phyloP scores from a whole-genome alignment of 2,329 filamentous ascomycete species.

The Diplocarpon mali region DNA sequence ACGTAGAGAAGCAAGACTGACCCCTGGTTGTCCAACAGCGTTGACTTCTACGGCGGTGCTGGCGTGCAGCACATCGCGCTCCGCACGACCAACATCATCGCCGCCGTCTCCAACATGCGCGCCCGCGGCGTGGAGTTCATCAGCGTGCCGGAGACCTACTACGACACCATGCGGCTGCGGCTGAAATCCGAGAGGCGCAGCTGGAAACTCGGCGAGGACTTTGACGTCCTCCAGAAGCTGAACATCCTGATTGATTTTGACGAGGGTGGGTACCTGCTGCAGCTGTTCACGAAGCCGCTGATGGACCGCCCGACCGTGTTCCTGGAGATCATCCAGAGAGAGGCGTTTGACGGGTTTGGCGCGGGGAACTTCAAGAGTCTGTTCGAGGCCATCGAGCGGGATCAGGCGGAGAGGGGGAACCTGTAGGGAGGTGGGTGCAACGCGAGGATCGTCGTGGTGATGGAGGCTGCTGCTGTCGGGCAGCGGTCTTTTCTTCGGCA shows the following conservation, averaged over 20 bases:
- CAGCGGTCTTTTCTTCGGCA: too few species aligned
- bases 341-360: constrained; percentile 84
- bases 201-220: constrained; percentile 65
- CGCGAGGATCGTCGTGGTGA: not conserved
- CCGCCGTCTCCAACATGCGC: constrained; percentile 64
- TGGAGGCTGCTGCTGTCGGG: not conserved
- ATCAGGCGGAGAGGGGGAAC: constrained; percentile 80
- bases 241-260: constrained; percentile 95
- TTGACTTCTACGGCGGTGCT: constrained; percentile 79
- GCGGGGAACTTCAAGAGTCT: constrained; percentile 93
- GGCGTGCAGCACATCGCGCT: constrained; percentile 93
- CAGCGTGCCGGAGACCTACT: constrained; percentile 77
- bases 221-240: constrained; percentile 63
- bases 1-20: too few species aligned
- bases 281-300: constrained; percentile 74
- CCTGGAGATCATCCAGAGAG: constrained; percentile 88
- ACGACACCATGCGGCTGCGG: constrained; percentile 62
- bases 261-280: constrained; percentile 73
- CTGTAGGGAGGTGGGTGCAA: constrained; percentile 34
- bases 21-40: constrained; percentile 22
- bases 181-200: constrained; percentile 50
- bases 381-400: constrained; percentile 90
- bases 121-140: constrained; percentile 92
- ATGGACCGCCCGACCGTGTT: constrained; percentile 95
- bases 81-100: constrained; percentile 68